These are phyloP conservation scores for Polyrhizophydium stewartii DNA, from an alignment of 371 early-diverging fungal genomes.

Conservation along the genomic window DNA sequence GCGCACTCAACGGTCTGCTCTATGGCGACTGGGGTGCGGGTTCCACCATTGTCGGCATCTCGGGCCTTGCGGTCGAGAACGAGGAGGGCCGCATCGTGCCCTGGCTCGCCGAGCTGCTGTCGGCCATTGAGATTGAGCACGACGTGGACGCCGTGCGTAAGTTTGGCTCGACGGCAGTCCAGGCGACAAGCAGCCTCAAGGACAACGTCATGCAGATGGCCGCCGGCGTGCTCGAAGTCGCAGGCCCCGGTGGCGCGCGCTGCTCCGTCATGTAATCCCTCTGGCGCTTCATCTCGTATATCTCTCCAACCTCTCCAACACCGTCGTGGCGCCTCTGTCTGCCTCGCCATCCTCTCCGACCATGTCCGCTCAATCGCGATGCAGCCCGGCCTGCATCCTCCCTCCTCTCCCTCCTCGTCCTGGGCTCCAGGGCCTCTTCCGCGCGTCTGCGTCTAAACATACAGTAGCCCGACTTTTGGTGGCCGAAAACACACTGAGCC, in stretches of 20 bases:
- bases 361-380: no score
- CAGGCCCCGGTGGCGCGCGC: not conserved
- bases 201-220: not conserved
- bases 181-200: not conserved
- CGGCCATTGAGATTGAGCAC: slow-evolving; percentile 6
- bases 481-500: no score
- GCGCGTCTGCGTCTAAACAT: no score
- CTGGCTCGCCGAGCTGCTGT: slow-evolving; percentile 10
- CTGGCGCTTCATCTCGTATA: no score
- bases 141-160: slow-evolving; percentile 15
- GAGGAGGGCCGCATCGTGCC: slow-evolving; percentile 4
- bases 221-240: not conserved
- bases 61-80: slow-evolving; percentile 6
- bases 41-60: slow-evolving; percentile 5
- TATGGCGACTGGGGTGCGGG: slow-evolving; percentile 15
- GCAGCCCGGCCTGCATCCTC: no score
- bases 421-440: no score
- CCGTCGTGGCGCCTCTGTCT: no score
- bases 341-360: no score
- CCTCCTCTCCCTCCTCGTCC: no score
- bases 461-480: no score
- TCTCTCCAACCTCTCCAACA: no score
- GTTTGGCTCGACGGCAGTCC: not conserved
- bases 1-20: slow-evolving; percentile 10
- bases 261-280: not conserved